Percentiles rank a stretch among this genome's conserved stretches.
Evolutionary conservation across 805 yeast species (phyloP).

Genomic region (Yarrowia porcina): DNA sequence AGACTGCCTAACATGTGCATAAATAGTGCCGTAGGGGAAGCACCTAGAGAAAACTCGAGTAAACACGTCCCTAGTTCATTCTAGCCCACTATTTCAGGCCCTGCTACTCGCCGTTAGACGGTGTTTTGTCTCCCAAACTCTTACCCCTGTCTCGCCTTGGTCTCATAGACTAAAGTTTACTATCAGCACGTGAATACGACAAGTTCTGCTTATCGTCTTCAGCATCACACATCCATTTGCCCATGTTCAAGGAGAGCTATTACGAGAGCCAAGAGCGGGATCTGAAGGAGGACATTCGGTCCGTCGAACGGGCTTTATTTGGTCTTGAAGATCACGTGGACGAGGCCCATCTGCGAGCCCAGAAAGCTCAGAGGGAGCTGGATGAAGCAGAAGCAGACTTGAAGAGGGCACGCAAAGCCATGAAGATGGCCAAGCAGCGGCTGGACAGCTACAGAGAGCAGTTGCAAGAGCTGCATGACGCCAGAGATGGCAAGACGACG

Average conservation of each 20-base stretch:
- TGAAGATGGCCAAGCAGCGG: background rate
- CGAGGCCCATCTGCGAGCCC: background rate
- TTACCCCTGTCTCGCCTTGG: constrained; percentile 27
- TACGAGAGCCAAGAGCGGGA: constrained; percentile 18
- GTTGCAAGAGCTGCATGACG: background rate
- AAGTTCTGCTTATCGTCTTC: background rate
- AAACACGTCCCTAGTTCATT: too few relatives aligned
- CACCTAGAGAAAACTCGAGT: too few relatives aligned
- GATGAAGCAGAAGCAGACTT: constrained; percentile 3
- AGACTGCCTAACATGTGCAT: too few relatives aligned
- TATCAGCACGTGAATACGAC: constrained; percentile 17
- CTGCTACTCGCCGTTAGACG: background rate
- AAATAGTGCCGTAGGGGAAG: too few relatives aligned
- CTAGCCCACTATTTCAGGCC: too few relatives aligned
- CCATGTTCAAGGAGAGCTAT: constrained; percentile 4
- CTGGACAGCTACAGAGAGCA: background rate
- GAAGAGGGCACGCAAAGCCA: background rate
- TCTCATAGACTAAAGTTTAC: constrained; percentile 21
- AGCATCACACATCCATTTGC: background rate
- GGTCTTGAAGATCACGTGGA: background rate
- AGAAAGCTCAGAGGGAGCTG: background rate
- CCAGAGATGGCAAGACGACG: constrained; percentile 2
- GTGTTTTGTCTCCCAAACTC: background rate
- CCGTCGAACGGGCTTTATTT: background rate
- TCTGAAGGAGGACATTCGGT: background rate